Base-by-base conservation (phyloP, 805 yeast species). In the Pichia nanzhaoensis region DNA sequence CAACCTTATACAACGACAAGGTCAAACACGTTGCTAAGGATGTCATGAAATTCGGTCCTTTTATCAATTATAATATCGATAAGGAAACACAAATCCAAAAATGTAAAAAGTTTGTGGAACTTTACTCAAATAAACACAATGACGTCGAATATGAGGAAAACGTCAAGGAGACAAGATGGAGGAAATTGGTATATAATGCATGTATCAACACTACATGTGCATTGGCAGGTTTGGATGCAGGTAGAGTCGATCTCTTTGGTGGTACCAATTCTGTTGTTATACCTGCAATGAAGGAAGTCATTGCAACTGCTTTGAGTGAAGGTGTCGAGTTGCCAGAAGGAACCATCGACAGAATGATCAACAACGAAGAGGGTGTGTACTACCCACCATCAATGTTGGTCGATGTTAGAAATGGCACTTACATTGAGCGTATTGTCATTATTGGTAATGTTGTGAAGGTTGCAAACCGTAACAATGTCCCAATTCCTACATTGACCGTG, bases 321-420 rank as follows among this genome's bases (percentile, higher is more conserved):
- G 77, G 75, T 2, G 64, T 67, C 12, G 59, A 55, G 1, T 48
- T 72, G 30, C 65, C 63, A 12, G 56, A 52, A 22, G 70, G 60
- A 6, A 58, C 70, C 14, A 74, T 73, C 46, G 67, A 73, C 13
- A 51, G 49, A 45, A 64, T 67, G 55, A 49, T 68, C 37, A 72
- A 71, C 52, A 63, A 67, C 28, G 67, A 63, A 48, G 70, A 63
- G 33, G 63, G 63, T n/a, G 60, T 53, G 34, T 62, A 65, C 58
- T 72, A 69, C 48, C 57, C 69, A 31, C 76, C 76, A 3, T 71
- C 76, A n/a, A 72, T 72, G 77, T 55, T 68, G 42, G 67, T 71
- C 14, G 77, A 72, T 49, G 57, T 62, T 20, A 55, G 69, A 46
- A 66, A 70, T 46, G 64, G 64, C 17, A 65, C 69, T 41, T 63